A percentile compares a stretch with the other conserved stretches of the same genome.
Conservation (phyloP, 202 grass and related monocot species). For the Cymbopogon flexuosus region DNA sequence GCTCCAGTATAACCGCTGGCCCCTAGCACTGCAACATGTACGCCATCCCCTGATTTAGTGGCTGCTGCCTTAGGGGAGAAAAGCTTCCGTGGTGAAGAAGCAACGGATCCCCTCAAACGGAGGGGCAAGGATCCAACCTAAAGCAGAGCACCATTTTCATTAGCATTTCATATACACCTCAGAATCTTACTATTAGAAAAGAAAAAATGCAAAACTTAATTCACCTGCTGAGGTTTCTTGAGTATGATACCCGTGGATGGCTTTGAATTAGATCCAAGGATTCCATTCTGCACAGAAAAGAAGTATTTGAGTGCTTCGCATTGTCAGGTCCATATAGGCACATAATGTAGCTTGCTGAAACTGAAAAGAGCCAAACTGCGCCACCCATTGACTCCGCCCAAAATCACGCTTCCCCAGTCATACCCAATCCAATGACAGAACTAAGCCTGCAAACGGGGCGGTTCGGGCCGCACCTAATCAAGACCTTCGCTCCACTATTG, state of each 20-base stretch:
- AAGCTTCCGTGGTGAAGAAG: conserved; percentile 44
- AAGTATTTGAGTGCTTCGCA: background rate
- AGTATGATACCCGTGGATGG: background rate
- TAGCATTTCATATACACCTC: background rate
- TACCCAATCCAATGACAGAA: background rate
- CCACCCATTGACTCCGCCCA: background rate
- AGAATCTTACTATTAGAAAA: background rate
- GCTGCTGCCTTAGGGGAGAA: conserved; percentile 32
- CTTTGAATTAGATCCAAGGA: conserved; percentile 21
- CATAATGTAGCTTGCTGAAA: background rate
- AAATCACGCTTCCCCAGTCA: background rate
- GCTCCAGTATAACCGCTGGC: conserved; percentile 95
- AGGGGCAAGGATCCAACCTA: conserved; percentile 16
- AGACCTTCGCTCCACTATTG: no score
- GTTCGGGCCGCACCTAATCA: no score
- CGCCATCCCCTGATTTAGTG: conserved; percentile 48
- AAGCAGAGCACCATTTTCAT: background rate
- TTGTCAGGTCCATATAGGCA: background rate
- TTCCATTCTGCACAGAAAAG: conserved; percentile 26
- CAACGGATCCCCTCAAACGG: conserved; percentile 39
- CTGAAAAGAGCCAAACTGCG: background rate
- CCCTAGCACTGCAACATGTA: conserved; percentile 71
- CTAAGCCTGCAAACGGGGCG: no score
- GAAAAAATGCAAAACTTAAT: background rate
- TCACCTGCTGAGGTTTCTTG: conserved; percentile 24